These are phyloP conservation scores for Starmerella etchellsii DNA, from an alignment of 805 yeast species.

Conservation along the genomic window DNA sequence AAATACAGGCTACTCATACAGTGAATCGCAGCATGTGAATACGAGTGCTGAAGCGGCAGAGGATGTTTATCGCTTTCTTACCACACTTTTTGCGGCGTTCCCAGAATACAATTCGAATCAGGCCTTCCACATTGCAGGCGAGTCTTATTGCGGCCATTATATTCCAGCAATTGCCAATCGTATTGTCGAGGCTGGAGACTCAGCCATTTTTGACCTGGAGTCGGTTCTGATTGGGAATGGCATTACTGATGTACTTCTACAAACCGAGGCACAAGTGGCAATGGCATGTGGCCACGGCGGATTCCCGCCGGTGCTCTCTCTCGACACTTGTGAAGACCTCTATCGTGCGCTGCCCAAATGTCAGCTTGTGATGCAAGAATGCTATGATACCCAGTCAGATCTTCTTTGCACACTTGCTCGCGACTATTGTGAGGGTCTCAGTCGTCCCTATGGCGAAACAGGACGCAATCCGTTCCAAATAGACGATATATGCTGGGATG, in stretches of 20 bases:
- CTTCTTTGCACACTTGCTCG: constrained; percentile 82
- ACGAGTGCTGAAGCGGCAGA: constrained; percentile 71
- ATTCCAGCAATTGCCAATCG: constrained; percentile 64
- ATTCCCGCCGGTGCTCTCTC: constrained; percentile 50
- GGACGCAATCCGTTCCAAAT: constrained; percentile 88
- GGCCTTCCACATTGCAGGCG: constrained; percentile 81
- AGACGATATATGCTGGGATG: constrained; percentile 49
- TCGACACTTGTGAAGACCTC: constrained; percentile 60
- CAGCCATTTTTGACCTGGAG: constrained; percentile 30
- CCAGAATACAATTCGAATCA: constrained; percentile 45
- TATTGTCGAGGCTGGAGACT: constrained; percentile 33
- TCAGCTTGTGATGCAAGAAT: constrained; percentile 48
- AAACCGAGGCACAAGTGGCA: constrained; percentile 67
- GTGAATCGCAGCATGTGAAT: constrained; percentile 34
- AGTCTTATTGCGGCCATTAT: constrained; percentile 87
- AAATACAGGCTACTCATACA: constrained; percentile 81
- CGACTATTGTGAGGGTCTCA: constrained; percentile 61
- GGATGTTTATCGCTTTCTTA: constrained; percentile 77
- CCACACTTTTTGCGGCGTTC: constrained; percentile 69
- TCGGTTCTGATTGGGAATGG: constrained; percentile 89
- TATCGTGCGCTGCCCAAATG: constrained; percentile 36
- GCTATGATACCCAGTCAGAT: constrained; percentile 60
- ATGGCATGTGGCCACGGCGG: constrained; percentile 92
- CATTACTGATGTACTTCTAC: constrained; percentile 69
- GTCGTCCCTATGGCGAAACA: constrained; percentile 70